A percentile compares a stretch with the other conserved stretches of the same genome.
Evolutionary conservation across 75 land plant genomes (phyloP).

Genomic region (Azolla pinnata): DNA sequence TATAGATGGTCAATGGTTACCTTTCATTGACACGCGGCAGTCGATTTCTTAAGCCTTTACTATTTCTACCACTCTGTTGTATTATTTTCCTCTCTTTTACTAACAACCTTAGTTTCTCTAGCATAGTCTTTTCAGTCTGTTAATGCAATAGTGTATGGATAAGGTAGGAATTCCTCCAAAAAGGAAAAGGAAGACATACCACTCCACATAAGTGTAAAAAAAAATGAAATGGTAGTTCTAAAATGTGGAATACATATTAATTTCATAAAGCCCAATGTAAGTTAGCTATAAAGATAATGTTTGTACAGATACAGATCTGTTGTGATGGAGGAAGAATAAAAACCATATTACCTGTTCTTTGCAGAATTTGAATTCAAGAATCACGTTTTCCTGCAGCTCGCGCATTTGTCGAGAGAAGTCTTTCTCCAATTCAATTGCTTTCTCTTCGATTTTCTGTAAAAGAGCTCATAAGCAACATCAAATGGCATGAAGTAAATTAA

Average conservation of each 20-base stretch:
- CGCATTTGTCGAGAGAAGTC: not conserved
- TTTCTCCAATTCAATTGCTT: constrained; percentile 1
- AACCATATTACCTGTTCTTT: not conserved
- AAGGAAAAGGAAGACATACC: not conserved
- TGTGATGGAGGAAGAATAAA: not conserved
- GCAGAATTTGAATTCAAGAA: constrained; percentile 5
- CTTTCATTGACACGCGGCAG: too few species aligned
- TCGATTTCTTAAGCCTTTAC: not conserved
- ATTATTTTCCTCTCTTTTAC: not conserved
- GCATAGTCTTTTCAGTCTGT: constrained; percentile 2
- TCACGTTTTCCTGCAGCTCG: not conserved
- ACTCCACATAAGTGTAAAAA: too few species aligned
- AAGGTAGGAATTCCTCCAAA: not conserved
- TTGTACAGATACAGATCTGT: too few species aligned
- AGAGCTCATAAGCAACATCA: not conserved
- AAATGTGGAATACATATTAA: too few species aligned
- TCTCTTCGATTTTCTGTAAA: constrained; percentile 2
- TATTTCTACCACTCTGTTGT: not conserved
- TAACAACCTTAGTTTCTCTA: not conserved
- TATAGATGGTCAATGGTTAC: too few species aligned
- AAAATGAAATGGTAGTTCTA: too few species aligned
- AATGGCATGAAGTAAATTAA: too few species aligned
- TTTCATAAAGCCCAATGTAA: too few species aligned
- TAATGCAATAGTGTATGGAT: too few species aligned
- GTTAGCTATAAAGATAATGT: too few species aligned